phyloP scores from a whole-genome alignment of 768 basidiomycete species.

The Boletus speciosus region DNA sequence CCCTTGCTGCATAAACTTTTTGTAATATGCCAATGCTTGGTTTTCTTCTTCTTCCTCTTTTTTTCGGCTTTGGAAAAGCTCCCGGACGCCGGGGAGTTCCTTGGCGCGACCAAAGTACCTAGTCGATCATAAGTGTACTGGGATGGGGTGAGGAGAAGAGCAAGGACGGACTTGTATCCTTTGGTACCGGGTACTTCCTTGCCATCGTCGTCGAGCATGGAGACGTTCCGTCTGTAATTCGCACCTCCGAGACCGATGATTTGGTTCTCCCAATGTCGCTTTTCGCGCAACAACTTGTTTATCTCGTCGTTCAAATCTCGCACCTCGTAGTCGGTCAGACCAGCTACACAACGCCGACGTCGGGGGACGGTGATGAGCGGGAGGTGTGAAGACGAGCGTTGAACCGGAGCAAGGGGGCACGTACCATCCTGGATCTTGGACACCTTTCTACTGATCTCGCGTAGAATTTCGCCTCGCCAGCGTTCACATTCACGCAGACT shows the following conservation, averaged over 20 bases:
- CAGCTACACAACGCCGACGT: constrained; percentile 49
- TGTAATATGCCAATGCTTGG: constrained; percentile 68
- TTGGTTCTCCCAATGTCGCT: constrained; percentile 97
- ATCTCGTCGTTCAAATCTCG: constrained; percentile 97
- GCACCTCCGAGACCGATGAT: constrained; percentile 95
- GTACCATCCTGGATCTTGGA: constrained; percentile 95
- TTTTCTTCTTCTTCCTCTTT: constrained; percentile 89
- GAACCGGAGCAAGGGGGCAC: constrained; percentile 25
- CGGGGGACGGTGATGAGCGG: not conserved
- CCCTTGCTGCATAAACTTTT: constrained; percentile 85
- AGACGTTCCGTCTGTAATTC: constrained; percentile 90
- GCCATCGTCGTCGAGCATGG: constrained; percentile 93
- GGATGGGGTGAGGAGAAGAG: not conserved
- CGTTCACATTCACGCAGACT: constrained; percentile 90
- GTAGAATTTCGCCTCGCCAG: constrained; percentile 92
- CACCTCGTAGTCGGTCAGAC: constrained; percentile 92
- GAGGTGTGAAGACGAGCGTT: not conserved
- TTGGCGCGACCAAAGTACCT: constrained; percentile 98
- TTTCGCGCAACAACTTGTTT: constrained; percentile 92
- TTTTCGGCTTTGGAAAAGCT: constrained; percentile 87
- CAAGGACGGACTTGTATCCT: constrained; percentile 81
- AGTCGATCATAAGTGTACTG: not conserved
- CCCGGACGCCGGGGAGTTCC: constrained; percentile 91
- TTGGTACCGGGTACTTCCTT: constrained; percentile 95
- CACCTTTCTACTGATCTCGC: constrained; percentile 94